Base-by-base conservation (phyloP, 2,329 filamentous ascomycete genomes). In the Chaetomiaceae sp. region DNA sequence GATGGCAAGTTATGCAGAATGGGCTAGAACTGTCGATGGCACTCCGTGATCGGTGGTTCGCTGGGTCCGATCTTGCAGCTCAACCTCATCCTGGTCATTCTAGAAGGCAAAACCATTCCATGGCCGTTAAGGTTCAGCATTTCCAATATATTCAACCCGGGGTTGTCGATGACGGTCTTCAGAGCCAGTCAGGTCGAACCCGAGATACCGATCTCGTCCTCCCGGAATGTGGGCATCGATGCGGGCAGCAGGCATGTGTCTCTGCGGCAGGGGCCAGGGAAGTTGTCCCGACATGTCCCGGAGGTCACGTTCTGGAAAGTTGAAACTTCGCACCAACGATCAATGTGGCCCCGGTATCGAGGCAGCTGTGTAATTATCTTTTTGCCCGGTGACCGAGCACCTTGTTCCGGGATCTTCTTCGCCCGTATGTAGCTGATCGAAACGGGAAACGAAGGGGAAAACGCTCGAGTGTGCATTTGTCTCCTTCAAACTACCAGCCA, bases 391-490 rank as follows among this genome's bases (percentile, higher is more conserved):
- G 10, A 27, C 25, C 25, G 25, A 7, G 25, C 30, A 33, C 14
- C 7, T 33, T 33, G 13, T 14, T 41, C 40, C 54, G 54, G 50
- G 44, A 51, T 48, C 33, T 48, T 23, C 20, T 8, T 20, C 13
- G 40, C 31, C 50, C 50, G 53, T 48, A 50, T 48, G 53, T 38
- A 50, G 40, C 19, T 39, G 43, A 41, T 41, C 47, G 35, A 53
- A 55, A 48, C 47, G 17, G 47, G 46, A 53, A 44, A 34, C 38
- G 38, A 19, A 7, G 17, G 20, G 6, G 16, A 30, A 34, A 14
- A 33, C 8, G 20, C 5, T 10, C 20, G 19, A 31, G 16, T 14
- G 9, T 47, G 41, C 20, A 14, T 3, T 13, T 8, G 33, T 23
- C 12, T n/a, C n/a, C n/a, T n/a, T n/a, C n/a, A n/a, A n/a, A n/a